These are phyloP conservation scores for Coemansia sp. DNA, from an alignment of 192 early-diverging fungal species.

Conservation along the genomic window DNA sequence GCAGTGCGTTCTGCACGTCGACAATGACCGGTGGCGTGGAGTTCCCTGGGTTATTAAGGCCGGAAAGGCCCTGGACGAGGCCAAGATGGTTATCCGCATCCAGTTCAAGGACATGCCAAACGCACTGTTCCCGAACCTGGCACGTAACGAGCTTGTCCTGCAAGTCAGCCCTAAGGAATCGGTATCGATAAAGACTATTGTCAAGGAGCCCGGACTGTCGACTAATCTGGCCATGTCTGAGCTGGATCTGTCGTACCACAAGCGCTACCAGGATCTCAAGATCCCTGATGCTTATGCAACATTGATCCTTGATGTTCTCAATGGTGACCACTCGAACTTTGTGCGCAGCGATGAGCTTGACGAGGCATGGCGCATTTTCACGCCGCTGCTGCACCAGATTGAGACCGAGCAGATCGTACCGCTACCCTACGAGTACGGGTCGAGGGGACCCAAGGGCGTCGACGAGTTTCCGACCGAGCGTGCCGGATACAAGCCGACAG, in stretches of 20 bases:
- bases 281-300: slow-evolving; percentile 98
- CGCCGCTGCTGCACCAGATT: slow-evolving; percentile 89
- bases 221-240: slow-evolving; percentile 83
- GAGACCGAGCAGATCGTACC: slow-evolving; percentile 65
- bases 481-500: slow-evolving; percentile 50
- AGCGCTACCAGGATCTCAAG: slow-evolving; percentile 80
- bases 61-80: slow-evolving; percentile 88
- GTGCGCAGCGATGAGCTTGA: slow-evolving; percentile 90
- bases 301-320: slow-evolving; percentile 88
- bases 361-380: slow-evolving; percentile 97
- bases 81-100: slow-evolving; percentile 92
- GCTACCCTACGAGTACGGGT: slow-evolving; percentile 75
- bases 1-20: slow-evolving; percentile 79
- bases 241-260: slow-evolving; percentile 89
- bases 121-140: slow-evolving; percentile 68
- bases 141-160: slow-evolving; percentile 94
- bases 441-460: slow-evolving; percentile 75
- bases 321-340: slow-evolving; percentile 95
- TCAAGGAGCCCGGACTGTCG: slow-evolving; percentile 91
- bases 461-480: slow-evolving; percentile 62
- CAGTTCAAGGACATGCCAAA: slow-evolving; percentile 94
- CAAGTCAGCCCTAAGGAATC: slow-evolving; percentile 94
- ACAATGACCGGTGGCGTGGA: slow-evolving; percentile 91
- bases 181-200: slow-evolving; percentile 95
- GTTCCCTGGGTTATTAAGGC: slow-evolving; percentile 71